These are phyloP conservation scores for Podospora fimiseda DNA, from an alignment of 495 filamentous ascomycete species.

Conservation along the genomic window DNA sequence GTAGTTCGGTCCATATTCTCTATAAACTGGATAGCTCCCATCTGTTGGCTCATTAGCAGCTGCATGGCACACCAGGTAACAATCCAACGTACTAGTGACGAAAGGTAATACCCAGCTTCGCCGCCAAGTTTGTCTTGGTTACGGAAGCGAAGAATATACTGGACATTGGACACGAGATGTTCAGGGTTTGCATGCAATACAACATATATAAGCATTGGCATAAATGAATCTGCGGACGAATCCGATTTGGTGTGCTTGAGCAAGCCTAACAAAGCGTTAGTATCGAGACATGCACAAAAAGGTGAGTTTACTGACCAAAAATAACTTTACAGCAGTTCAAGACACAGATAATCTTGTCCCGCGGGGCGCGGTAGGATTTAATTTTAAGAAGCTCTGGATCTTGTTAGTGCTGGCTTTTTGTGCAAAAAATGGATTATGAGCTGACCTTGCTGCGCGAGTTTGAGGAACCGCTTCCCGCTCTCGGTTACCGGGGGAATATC, in stretches of 20 bases:
- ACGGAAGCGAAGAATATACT: conserved; percentile 94
- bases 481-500: conserved; percentile 85
- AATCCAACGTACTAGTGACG: conserved; percentile 78
- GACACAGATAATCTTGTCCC: conserved; percentile 98
- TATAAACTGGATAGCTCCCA: conserved; percentile 95
- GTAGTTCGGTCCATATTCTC: conserved; percentile 92
- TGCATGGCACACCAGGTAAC: no score
- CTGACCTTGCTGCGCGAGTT: conserved; percentile 79
- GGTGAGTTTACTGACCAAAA: conserved; percentile 58
- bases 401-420: conserved; percentile 24
- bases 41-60: no score
- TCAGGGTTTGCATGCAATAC: conserved; percentile 91
- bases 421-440: background rate
- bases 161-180: conserved; percentile 92
- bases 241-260: conserved; percentile 88
- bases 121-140: conserved; percentile 96
- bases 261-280: conserved; percentile 52
- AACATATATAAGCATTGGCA: conserved; percentile 93
- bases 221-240: conserved; percentile 91
- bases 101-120: conserved; percentile 96
- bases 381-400: conserved; percentile 81
- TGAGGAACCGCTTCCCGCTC: conserved; percentile 78
- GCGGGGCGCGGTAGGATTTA: conserved; percentile 86
- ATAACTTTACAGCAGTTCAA: conserved; percentile 99
- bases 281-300: background rate